A percentile compares a stretch with the other conserved stretches of the same genome.
phyloP scores from a whole-genome alignment of 352 stramenopile genomes.

The Pythium grandisporangium region DNA sequence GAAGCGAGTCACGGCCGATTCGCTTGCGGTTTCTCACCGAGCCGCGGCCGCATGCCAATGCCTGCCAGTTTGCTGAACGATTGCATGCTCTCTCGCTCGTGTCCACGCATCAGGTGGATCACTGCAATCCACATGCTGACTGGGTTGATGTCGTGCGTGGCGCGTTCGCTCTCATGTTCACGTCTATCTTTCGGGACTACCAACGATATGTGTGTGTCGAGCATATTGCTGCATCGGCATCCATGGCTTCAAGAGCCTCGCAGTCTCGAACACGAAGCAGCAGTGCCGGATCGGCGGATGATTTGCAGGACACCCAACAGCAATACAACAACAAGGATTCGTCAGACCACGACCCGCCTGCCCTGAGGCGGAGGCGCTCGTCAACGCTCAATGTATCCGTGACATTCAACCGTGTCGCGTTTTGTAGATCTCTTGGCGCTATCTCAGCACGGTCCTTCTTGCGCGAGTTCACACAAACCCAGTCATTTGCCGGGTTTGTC shows the following conservation, averaged over 20 bases:
- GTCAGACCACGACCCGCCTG: too few species aligned
- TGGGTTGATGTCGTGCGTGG: constrained; percentile 60
- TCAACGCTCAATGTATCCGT: constrained; percentile 37
- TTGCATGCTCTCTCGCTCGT: constrained; percentile 45
- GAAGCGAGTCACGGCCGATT: constrained; percentile 31
- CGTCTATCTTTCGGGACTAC: constrained; percentile 52
- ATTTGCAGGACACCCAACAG: neutral
- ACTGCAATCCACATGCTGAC: constrained; percentile 23
- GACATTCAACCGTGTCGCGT: constrained; percentile 39
- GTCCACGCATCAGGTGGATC: constrained; percentile 29
- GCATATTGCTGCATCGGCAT: constrained; percentile 4
- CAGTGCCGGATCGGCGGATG: neutral
- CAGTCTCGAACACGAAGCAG: neutral
- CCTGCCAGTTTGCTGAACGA: constrained; percentile 46
- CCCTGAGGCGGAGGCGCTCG: constrained; percentile 20
- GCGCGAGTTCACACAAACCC: constrained; percentile 44
- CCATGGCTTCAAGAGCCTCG: too few species aligned
- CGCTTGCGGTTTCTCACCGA: constrained; percentile 57
- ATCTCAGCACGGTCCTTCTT: constrained; percentile 21
- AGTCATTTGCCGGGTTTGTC: constrained; percentile 52
- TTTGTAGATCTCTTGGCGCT: constrained; percentile 17
- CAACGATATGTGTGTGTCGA: constrained; percentile 37
- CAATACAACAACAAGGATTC: too few species aligned
- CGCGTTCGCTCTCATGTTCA: constrained; percentile 56
- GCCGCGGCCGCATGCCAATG: constrained; percentile 34